These are phyloP conservation scores for Pseudocercospora crystallina DNA, from an alignment of 2,329 filamentous ascomycete genomes.

Conservation along the genomic window DNA sequence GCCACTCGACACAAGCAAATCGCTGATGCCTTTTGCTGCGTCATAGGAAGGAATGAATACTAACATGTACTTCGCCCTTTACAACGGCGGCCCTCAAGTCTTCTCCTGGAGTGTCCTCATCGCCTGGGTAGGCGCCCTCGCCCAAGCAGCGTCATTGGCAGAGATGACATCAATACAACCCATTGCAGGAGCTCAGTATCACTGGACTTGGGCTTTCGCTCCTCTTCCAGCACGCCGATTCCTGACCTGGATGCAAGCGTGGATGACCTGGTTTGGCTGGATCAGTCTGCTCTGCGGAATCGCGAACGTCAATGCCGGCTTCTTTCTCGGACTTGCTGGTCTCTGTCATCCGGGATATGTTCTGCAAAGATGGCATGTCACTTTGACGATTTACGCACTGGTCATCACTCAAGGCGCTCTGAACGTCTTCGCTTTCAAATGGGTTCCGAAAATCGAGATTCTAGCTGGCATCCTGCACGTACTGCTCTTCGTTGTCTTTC, in stretches of 20 bases:
- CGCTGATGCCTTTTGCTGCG: not conserved
- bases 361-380: slow-evolving; percentile 47
- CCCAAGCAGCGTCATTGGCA: slow-evolving; percentile 27
- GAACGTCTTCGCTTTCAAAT: slow-evolving; percentile 46
- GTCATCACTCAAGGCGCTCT: slow-evolving; percentile 39
- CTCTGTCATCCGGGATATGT: not conserved
- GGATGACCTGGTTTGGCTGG: slow-evolving; percentile 2
- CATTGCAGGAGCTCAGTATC: slow-evolving; percentile 27
- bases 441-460: slow-evolving; percentile 50
- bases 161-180: slow-evolving; percentile 40
- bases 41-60: not conserved
- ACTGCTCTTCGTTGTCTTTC: slow-evolving; percentile 52
- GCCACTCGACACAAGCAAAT: not conserved
- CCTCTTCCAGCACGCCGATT: slow-evolving; percentile 40
- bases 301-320: not conserved
- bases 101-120: slow-evolving; percentile 6
- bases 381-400: slow-evolving; percentile 48
- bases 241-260: slow-evolving; percentile 40
- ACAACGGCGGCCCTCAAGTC: slow-evolving; percentile 2
- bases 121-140: slow-evolving; percentile 1
- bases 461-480: slow-evolving; percentile 52
- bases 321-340: slow-evolving; percentile 1
- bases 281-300: slow-evolving; percentile 5
- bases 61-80: slow-evolving; percentile 8
- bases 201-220: slow-evolving; percentile 40